Percentiles rank a stretch among this genome's conserved stretches.
Conservation (phyloP, 768 basidiomycete species). For the Dacryopinax primogenitus region DNA sequence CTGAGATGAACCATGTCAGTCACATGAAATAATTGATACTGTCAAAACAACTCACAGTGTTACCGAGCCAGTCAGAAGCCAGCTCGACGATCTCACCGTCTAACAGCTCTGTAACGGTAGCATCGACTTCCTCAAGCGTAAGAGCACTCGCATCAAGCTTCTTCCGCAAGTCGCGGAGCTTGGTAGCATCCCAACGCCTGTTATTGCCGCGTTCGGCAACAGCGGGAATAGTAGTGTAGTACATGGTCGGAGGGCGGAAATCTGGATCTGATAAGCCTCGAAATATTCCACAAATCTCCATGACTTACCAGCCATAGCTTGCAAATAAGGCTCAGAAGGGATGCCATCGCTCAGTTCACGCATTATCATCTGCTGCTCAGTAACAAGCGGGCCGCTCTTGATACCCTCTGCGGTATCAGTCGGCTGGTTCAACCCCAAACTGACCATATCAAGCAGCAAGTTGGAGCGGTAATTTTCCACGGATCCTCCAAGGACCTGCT, state of each 20-base stretch:
- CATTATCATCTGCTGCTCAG: constrained; percentile 96
- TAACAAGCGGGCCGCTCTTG: constrained; percentile 43
- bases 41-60: constrained; percentile 55
- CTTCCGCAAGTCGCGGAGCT: constrained; percentile 87
- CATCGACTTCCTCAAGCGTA: constrained; percentile 74
- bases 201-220: constrained; percentile 74
- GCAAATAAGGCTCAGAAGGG: constrained; percentile 66
- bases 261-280: constrained; percentile 36
- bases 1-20: constrained; percentile 26
- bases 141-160: constrained; percentile 82
- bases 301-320: constrained; percentile 69
- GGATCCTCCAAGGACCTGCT: constrained; percentile 80
- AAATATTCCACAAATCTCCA: constrained; percentile 5
- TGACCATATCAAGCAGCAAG: constrained; percentile 77
- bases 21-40: neutral
- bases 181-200: constrained; percentile 85
- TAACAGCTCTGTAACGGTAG: constrained; percentile 77
- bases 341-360: constrained; percentile 72
- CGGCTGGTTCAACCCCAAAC: constrained; percentile 53
- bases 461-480: constrained; percentile 94
- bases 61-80: constrained; percentile 95
- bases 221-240: constrained; percentile 89
- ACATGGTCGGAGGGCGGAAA: constrained; percentile 84
- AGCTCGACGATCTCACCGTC: constrained; percentile 92
- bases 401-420: constrained; percentile 41